phyloP scores from a whole-genome alignment of 352 stramenopile species.

The Pythium monospermum region DNA sequence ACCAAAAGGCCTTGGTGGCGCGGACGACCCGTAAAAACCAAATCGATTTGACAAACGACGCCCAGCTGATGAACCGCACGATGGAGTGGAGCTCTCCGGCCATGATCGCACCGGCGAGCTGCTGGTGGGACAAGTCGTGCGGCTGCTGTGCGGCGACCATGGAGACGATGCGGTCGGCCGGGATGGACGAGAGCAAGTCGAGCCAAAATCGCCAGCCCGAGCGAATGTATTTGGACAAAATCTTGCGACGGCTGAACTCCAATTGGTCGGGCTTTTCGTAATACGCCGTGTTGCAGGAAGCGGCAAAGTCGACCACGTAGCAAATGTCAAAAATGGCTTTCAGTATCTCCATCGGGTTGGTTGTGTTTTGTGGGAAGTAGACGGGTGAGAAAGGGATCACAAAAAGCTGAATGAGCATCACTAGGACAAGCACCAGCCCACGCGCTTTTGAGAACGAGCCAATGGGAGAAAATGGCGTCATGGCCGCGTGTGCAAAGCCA shows the following conservation, averaged over 20 bases:
- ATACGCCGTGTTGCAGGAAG: constrained; percentile 20
- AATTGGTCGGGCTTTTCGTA: constrained; percentile 13
- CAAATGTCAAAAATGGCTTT: constrained; percentile 15
- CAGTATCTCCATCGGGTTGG: neutral
- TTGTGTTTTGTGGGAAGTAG: constrained; percentile 13
- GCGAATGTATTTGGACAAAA: constrained; percentile 7
- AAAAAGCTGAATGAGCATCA: constrained; percentile 16
- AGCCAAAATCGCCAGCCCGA: constrained; percentile 17
- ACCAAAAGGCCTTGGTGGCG: constrained; percentile 18
- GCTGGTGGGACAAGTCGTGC: neutral
- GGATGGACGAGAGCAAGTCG: constrained; percentile 17
- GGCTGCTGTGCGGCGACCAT: constrained; percentile 2
- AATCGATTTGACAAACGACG: constrained; percentile 12
- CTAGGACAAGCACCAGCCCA: constrained; percentile 2
- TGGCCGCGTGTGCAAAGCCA: neutral
- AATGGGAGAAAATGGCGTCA: constrained; percentile 12
- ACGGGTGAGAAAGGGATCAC: constrained; percentile 15
- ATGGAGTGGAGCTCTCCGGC: constrained; percentile 7
- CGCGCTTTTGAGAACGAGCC: constrained; percentile 12
- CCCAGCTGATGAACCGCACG: constrained; percentile 19
- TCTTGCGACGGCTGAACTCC: constrained; percentile 15
- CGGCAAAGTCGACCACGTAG: constrained; percentile 16
- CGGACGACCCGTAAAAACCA: constrained; percentile 19
- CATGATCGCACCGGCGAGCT: constrained; percentile 3
- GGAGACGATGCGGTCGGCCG: constrained; percentile 15